Conservation (phyloP, 208 protist species). For the Endotrypanum monterogeii region DNA sequence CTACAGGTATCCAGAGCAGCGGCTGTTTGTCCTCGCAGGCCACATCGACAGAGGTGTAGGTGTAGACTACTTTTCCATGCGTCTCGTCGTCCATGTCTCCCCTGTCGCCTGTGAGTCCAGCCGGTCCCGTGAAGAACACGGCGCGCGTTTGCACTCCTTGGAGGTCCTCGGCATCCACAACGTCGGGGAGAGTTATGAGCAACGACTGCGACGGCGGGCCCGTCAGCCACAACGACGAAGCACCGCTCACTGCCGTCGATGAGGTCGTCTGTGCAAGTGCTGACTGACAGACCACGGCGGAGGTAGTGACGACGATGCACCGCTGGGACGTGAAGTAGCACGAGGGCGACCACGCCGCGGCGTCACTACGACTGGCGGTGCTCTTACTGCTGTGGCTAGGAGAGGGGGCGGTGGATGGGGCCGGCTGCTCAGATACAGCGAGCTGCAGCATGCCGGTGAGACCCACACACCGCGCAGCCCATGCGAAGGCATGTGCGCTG, state of each 20-base stretch:
- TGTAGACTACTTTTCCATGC: conserved; percentile 2
- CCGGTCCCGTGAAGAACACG: conserved; percentile 58
- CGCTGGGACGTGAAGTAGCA: conserved; percentile 39
- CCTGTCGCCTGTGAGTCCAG: conserved; percentile 7
- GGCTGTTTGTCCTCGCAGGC: conserved; percentile 10
- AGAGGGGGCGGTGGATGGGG: not conserved
- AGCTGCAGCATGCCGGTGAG: conserved; percentile 45
- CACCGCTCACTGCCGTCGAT: conserved; percentile 27
- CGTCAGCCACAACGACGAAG: conserved; percentile 46
- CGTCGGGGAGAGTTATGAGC: conserved; percentile 79
- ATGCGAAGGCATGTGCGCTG: conserved; percentile 79
- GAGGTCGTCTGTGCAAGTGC: not conserved
- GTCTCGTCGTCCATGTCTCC: conserved; percentile 12
- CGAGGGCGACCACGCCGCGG: conserved; percentile 15
- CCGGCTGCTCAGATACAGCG: conserved; percentile 20
- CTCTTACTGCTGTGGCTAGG: not conserved
- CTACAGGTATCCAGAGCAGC: conserved; percentile 23
- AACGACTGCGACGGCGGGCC: conserved; percentile 23
- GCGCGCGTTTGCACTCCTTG: conserved; percentile 71
- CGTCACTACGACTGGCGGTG: not conserved
- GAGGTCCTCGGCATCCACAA: conserved; percentile 59
- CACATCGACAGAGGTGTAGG: conserved; percentile 13
- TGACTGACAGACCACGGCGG: conserved; percentile 40
- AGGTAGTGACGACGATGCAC: conserved; percentile 60
- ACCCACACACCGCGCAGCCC: conserved; percentile 71